phyloP scores from a whole-genome alignment of 768 basidiomycete genomes.

The Hypholoma sublateritium region DNA sequence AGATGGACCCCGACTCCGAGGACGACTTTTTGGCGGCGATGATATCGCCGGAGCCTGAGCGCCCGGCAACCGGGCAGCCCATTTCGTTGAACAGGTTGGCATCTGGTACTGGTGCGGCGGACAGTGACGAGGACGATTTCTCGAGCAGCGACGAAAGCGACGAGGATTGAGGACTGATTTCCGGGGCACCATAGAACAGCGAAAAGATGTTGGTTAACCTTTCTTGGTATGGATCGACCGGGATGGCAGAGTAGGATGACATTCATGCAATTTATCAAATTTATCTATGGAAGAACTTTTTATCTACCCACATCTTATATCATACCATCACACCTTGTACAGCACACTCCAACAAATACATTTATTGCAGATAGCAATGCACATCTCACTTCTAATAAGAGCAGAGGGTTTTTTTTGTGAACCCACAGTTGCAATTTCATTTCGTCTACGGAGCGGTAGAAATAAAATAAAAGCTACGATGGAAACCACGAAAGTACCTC shows the following conservation, averaged over 20 bases:
- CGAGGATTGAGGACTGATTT: slow-evolving; percentile 17
- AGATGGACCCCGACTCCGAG: slow-evolving; percentile 40
- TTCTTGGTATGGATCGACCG: not conserved
- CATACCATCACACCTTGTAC: slow-evolving; percentile 11
- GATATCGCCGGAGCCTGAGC: slow-evolving; percentile 32
- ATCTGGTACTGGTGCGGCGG: slow-evolving; percentile 26
- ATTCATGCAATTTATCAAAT: slow-evolving; percentile 1
- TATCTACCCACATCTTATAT: slow-evolving; percentile 6
- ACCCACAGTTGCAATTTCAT: slow-evolving; percentile 8
- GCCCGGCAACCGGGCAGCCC: slow-evolving; percentile 28
- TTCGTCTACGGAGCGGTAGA: slow-evolving; percentile 7
- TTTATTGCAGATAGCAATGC: not conserved
- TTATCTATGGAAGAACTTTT: slow-evolving; percentile 13
- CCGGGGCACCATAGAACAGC: not conserved
- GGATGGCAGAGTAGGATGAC: not conserved
- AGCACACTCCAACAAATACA: not conserved
- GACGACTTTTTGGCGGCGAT: slow-evolving; percentile 50
- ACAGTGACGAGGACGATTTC: slow-evolving; percentile 23
- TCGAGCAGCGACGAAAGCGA: slow-evolving; percentile 31
- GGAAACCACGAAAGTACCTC: slow-evolving; percentile 16
- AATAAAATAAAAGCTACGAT: slow-evolving; percentile 5
- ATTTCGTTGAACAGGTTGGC: slow-evolving; percentile 53
- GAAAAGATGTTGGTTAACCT: not conserved
- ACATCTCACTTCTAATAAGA: too few species aligned
- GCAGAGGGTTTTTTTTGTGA: too few species aligned